These are phyloP conservation scores for Xerocomellus amylosporus DNA, from an alignment of 768 basidiomycete genomes.

Conservation along the genomic window DNA sequence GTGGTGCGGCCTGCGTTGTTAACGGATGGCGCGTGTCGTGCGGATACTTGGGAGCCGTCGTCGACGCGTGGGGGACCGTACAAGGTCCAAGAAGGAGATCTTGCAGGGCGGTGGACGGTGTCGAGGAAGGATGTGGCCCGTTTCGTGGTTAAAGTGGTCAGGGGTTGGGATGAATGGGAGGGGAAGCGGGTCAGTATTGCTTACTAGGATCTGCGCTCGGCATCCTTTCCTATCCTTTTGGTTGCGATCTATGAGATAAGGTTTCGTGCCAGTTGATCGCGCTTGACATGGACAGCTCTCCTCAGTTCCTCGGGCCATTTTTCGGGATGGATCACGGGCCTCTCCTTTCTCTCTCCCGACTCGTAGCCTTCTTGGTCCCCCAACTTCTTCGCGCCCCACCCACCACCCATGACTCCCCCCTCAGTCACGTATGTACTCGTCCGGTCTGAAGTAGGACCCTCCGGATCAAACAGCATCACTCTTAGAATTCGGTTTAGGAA, in stretches of 20 bases:
- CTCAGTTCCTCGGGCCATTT: no score
- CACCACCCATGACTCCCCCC: no score
- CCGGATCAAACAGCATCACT: not conserved
- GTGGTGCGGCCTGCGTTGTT: constrained; percentile 58
- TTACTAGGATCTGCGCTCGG: constrained; percentile 35
- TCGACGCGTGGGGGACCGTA: constrained; percentile 35
- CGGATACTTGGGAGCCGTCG: constrained; percentile 9
- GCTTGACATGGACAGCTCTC: no score
- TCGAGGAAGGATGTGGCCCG: constrained; percentile 65
- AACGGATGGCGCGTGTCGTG: constrained; percentile 52
- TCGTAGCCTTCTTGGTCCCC: no score
- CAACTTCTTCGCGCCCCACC: no score
- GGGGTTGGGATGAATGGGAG: constrained; percentile 51
- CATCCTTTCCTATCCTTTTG: no score
- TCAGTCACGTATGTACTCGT: no score
- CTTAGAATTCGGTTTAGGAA: not conserved
- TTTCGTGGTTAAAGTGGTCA: constrained; percentile 52
- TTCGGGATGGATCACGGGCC: no score
- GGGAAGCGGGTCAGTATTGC: constrained; percentile 50
- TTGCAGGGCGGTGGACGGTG: constrained; percentile 45
- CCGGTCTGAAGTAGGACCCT: not conserved
- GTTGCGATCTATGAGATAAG: no score
- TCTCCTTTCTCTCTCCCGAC: no score
- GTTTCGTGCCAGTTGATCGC: no score
- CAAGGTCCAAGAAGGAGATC: constrained; percentile 41